Percentiles rank a stretch among this genome's conserved stretches.
Conservation (phyloP, 2,329 filamentous ascomycete species). For the Lecanoromycetidae sp. region DNA sequence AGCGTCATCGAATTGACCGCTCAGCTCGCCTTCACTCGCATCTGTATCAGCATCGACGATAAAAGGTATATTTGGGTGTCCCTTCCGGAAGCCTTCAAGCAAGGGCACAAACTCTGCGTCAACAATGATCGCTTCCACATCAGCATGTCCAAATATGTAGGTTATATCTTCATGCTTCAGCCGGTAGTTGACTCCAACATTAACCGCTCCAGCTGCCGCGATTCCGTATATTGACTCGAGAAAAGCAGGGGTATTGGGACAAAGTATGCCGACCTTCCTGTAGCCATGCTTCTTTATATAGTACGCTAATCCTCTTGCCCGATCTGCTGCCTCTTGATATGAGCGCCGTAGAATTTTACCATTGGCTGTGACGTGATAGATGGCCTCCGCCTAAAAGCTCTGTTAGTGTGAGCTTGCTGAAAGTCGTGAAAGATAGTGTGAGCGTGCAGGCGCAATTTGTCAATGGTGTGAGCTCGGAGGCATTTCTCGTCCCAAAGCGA, state of each 20-base stretch:
- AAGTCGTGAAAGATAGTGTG: too few relatives aligned
- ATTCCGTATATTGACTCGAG: slow-evolving; percentile 83
- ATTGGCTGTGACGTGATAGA: slow-evolving; percentile 75
- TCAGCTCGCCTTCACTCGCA: slow-evolving; percentile 57
- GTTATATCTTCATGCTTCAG: slow-evolving; percentile 73
- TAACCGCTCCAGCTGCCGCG: slow-evolving; percentile 64
- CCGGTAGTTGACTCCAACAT: slow-evolving; percentile 63
- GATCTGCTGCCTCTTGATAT: slow-evolving; percentile 73
- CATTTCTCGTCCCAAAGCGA: too few relatives aligned
- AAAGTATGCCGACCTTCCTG: slow-evolving; percentile 71
- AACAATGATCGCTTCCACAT: slow-evolving; percentile 76
- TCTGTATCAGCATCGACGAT: slow-evolving; percentile 81
- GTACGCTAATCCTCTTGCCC: slow-evolving; percentile 77
- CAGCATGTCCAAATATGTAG: slow-evolving; percentile 81
- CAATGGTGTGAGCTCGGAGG: too few relatives aligned
- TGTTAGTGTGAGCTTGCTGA: not conserved
- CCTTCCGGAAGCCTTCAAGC: slow-evolving; percentile 52
- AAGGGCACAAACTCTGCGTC: slow-evolving; percentile 68
- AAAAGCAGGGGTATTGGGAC: slow-evolving; percentile 89
- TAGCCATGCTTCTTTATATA: slow-evolving; percentile 64
- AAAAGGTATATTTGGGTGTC: slow-evolving; percentile 52
- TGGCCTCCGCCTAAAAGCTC: slow-evolving; percentile 52
- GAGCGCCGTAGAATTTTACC: slow-evolving; percentile 59
- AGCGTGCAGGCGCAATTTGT: too few relatives aligned
- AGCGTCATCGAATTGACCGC: slow-evolving; percentile 71